A percentile compares a stretch with the other conserved stretches of the same genome.
Conservation (phyloP, 495 filamentous ascomycete genomes). For the Hapsidospora chrysogenum region DNA sequence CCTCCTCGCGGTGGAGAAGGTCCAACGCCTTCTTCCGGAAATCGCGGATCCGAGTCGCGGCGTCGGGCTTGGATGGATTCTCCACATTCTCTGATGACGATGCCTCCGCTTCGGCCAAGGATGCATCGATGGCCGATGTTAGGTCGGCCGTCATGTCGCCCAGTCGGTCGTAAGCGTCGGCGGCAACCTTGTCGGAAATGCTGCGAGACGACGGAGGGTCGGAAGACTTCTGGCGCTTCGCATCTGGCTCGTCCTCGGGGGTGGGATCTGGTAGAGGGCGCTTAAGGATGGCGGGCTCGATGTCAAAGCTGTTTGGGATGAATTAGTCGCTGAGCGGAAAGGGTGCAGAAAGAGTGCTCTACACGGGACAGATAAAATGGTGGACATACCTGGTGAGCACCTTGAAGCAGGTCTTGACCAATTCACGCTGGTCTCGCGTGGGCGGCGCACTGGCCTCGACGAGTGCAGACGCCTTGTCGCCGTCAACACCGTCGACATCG, state of each 20-base stretch:
- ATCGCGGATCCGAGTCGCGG: slow-evolving; percentile 15
- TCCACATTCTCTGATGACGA: slow-evolving; percentile 7
- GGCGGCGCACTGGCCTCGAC: slow-evolving; percentile 2
- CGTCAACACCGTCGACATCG: slow-evolving; percentile 10
- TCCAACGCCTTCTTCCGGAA: slow-evolving; percentile 24
- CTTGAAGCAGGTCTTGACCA: slow-evolving; percentile 23
- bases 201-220: slow-evolving; percentile 14
- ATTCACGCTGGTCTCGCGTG: too few species aligned
- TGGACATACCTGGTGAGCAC: slow-evolving; percentile 28
- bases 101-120: slow-evolving; percentile 20
- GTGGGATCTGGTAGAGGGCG: slow-evolving; percentile 21
- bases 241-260: slow-evolving; percentile 19
- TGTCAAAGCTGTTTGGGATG: slow-evolving; percentile 19
- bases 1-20: slow-evolving; percentile 21
- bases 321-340: neutral
- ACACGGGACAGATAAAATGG: slow-evolving; percentile 2
- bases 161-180: slow-evolving; percentile 23
- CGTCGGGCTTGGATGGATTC: slow-evolving; percentile 7
- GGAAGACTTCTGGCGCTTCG: slow-evolving; percentile 28
- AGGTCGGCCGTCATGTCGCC: slow-evolving; percentile 30
- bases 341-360: neutral
- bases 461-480: too few species aligned
- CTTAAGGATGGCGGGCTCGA: slow-evolving; percentile 23
- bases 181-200: slow-evolving; percentile 27
- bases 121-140: slow-evolving; percentile 16